Evolutionary conservation across 768 basidiomycete genomes (phyloP).

Genomic region (Trametes meyenii): DNA sequence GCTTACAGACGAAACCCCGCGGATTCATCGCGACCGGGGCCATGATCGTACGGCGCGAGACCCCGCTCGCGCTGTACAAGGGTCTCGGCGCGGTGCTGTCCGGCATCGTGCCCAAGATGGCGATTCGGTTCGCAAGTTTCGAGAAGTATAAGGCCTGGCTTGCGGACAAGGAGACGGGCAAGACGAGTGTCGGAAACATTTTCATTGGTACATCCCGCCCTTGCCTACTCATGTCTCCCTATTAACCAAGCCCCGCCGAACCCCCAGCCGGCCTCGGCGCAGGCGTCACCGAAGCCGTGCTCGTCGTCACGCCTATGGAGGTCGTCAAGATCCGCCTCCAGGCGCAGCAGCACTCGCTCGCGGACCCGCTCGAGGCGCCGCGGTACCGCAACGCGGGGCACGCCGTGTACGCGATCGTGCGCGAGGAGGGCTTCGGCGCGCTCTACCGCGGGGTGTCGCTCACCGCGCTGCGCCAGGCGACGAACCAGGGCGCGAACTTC

Average conservation of each 20-base stretch:
- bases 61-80: conserved; percentile 95
- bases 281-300: conserved; percentile 92
- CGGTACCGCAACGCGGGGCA: conserved; percentile 97
- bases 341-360: conserved; percentile 95
- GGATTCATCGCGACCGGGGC: conserved; percentile 91
- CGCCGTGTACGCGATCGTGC: conserved; percentile 91
- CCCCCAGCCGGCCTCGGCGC: conserved; percentile 86
- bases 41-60: conserved; percentile 88
- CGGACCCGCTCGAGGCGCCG: conserved; percentile 92
- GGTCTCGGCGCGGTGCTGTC: conserved; percentile 95
- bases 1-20: conserved; percentile 78
- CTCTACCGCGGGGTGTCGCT: conserved; percentile 93
- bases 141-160: conserved; percentile 91
- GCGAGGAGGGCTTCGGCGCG: conserved; percentile 85
- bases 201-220: conserved; percentile 70
- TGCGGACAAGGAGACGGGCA: conserved; percentile 74
- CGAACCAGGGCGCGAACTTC: conserved; percentile 98
- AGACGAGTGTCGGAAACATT: conserved; percentile 76
- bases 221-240: background rate
- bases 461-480: conserved; percentile 94
- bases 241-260: background rate
- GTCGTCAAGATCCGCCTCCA: conserved; percentile 98
- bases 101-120: conserved; percentile 99
- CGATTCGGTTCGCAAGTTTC: conserved; percentile 97
- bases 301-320: conserved; percentile 98